phyloP scores from a whole-genome alignment of 306 rosid species.

The Ormosia emarginata region DNA sequence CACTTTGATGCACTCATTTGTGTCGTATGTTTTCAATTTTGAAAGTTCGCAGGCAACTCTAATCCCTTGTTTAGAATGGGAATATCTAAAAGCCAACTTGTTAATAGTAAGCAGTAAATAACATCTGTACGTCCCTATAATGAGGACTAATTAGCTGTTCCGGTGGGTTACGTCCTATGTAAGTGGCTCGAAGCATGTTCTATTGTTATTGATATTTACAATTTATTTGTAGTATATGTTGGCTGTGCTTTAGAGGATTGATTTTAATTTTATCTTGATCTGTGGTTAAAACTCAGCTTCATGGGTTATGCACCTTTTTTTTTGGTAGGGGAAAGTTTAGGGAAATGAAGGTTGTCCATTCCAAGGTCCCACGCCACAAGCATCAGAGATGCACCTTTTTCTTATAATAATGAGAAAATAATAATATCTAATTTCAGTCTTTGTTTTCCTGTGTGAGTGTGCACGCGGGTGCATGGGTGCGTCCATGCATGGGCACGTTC shows the following conservation, averaged over 20 bases:
- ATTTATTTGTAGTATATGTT: not conserved
- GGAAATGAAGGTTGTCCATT: no score
- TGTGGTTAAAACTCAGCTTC: not conserved
- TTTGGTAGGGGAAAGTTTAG: not conserved
- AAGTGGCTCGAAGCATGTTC: no score
- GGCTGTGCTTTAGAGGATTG: not conserved
- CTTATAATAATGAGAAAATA: not conserved
- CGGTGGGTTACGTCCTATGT: no score
- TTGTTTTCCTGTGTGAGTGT: not conserved
- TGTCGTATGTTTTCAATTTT: not conserved
- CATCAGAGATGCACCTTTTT: not conserved
- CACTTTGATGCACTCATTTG: not conserved
- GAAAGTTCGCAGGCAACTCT: not conserved
- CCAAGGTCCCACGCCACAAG: not conserved
- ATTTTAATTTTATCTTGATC: not conserved
- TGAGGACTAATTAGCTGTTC: no score
- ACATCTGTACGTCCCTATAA: no score
- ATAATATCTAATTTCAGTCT: not conserved
- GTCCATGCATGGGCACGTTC: no score
- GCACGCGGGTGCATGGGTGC: not conserved
- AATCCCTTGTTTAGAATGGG: not conserved
- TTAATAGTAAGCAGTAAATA: no score
- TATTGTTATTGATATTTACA: not conserved
- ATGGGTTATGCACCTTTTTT: not conserved
- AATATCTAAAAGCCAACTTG: not conserved